These are phyloP conservation scores for Hypoxylon subgilvum DNA, from an alignment of 495 filamentous ascomycete genomes.

Conservation along the genomic window DNA sequence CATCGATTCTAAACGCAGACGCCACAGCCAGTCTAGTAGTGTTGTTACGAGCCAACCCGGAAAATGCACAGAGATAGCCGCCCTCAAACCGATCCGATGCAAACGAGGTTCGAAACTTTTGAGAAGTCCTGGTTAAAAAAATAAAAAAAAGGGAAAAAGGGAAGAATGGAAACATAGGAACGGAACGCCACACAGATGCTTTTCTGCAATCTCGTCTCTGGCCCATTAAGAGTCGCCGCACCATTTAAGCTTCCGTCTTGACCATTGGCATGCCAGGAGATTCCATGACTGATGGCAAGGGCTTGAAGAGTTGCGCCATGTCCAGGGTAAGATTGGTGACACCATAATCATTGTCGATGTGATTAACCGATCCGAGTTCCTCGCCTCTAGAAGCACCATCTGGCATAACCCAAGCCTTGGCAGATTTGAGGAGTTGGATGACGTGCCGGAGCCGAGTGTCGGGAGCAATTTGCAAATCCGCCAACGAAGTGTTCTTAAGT, in stretches of 20 bases:
- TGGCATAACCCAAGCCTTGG: constrained; percentile 59
- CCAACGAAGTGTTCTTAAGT: constrained; percentile 52
- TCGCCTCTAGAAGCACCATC: constrained; percentile 60
- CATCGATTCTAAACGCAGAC: constrained; percentile 47
- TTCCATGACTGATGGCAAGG: constrained; percentile 46
- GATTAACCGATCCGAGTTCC: constrained; percentile 62
- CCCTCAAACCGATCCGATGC: constrained; percentile 54
- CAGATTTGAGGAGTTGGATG: constrained; percentile 63
- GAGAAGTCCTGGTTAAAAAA: constrained; percentile 11
- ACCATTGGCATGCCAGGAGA: constrained; percentile 42
- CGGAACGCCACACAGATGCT: constrained; percentile 32
- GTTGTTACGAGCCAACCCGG: constrained; percentile 49
- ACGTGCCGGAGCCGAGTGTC: constrained; percentile 64
- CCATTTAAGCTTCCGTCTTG: constrained; percentile 41
- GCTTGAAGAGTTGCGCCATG: constrained; percentile 69
- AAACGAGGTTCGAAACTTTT: constrained; percentile 47
- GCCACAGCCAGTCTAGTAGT: constrained; percentile 51
- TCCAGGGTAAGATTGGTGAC: constrained; percentile 66
- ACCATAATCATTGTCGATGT: constrained; percentile 66
- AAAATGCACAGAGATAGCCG: constrained; percentile 52
- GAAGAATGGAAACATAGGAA: constrained; percentile 35
- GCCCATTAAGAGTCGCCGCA: constrained; percentile 14
- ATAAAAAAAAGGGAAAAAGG: constrained; percentile 3
- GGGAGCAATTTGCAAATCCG: constrained; percentile 55
- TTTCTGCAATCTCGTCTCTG: constrained; percentile 24